Percentiles rank a stretch among this genome's conserved stretches.
phyloP scores from a whole-genome alignment of 768 basidiomycete genomes.

The Wakefieldia striispora region DNA sequence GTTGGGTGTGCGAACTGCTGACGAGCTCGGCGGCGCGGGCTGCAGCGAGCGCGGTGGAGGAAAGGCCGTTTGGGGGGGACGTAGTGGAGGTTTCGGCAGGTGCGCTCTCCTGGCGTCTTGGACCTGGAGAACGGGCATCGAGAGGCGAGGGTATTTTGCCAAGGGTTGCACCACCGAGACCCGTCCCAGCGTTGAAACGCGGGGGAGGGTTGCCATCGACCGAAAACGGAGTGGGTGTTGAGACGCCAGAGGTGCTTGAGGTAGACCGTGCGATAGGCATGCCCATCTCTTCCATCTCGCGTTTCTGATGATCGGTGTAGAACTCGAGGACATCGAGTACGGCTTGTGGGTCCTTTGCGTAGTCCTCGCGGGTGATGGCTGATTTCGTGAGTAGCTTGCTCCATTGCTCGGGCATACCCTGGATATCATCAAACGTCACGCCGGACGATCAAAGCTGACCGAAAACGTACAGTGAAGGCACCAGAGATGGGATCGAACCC shows the following conservation, averaged over 20 bases:
- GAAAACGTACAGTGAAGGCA: constrained; percentile 81
- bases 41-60: constrained; percentile 45
- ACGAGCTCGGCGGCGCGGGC: constrained; percentile 64
- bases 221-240: constrained; percentile 38
- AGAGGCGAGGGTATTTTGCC: constrained; percentile 42
- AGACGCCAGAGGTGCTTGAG: constrained; percentile 15
- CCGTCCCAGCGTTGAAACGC: constrained; percentile 89
- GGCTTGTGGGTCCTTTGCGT: constrained; percentile 94
- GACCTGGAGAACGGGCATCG: constrained; percentile 32
- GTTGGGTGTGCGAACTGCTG: constrained; percentile 46
- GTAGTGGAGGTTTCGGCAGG: constrained; percentile 33
- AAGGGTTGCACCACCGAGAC: constrained; percentile 68
- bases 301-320: constrained; percentile 96
- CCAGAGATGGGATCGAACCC: constrained; percentile 94
- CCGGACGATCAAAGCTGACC: background rate
- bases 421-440: background rate
- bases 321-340: constrained; percentile 98
- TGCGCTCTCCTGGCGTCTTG: constrained; percentile 48
- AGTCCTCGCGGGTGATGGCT: constrained; percentile 97
- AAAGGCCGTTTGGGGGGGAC: constrained; percentile 36
- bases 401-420: constrained; percentile 99
- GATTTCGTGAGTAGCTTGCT: constrained; percentile 94
- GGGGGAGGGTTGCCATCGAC: constrained; percentile 50
- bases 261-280: constrained; percentile 28
- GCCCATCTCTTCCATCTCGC: constrained; percentile 74